Evolutionary conservation across 208 protist species (phyloP).

Genomic region (Trypanosomatidae sp.): DNA sequence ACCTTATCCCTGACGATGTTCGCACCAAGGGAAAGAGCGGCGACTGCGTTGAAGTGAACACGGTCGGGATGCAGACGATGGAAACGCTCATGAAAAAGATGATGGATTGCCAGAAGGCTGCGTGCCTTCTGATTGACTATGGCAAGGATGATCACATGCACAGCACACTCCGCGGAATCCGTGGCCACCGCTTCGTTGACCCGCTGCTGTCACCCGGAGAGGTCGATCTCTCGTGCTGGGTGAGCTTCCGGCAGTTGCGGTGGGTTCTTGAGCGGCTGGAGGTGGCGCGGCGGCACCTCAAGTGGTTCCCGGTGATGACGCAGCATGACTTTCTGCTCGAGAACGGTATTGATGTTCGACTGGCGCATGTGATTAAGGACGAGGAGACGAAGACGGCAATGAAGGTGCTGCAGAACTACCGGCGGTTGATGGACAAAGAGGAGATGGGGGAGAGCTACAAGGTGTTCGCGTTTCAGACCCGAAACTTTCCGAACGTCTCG

Average conservation of each 20-base stretch:
- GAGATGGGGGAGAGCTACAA: constrained; percentile 93
- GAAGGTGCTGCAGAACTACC: constrained; percentile 88
- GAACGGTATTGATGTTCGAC: constrained; percentile 85
- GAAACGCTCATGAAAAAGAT: constrained; percentile 89
- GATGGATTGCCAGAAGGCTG: constrained; percentile 77
- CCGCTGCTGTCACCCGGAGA: constrained; percentile 89
- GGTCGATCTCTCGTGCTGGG: constrained; percentile 90
- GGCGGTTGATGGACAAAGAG: constrained; percentile 76
- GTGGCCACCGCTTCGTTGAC: constrained; percentile 89
- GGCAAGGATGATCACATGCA: constrained; percentile 92
- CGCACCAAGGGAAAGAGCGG: constrained; percentile 69
- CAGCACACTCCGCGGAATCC: constrained; percentile 89
- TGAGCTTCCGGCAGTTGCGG: constrained; percentile 86
- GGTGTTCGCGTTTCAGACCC: constrained; percentile 85
- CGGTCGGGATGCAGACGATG: constrained; percentile 87
- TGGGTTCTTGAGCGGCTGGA: constrained; percentile 83
- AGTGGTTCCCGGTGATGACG: constrained; percentile 87
- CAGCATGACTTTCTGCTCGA: constrained; percentile 85
- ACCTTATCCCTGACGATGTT: constrained; percentile 89
- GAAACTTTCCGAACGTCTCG: constrained; percentile 85
- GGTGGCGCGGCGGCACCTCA: constrained; percentile 75
- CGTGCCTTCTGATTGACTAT: constrained; percentile 92
- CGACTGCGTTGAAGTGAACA: constrained; percentile 86
- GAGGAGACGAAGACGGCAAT: constrained; percentile 88
- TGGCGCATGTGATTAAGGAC: constrained; percentile 87